These are phyloP conservation scores for Pneumocystis sp. DNA, from an alignment of 1,139 yeast genomes.

Conservation along the genomic window DNA sequence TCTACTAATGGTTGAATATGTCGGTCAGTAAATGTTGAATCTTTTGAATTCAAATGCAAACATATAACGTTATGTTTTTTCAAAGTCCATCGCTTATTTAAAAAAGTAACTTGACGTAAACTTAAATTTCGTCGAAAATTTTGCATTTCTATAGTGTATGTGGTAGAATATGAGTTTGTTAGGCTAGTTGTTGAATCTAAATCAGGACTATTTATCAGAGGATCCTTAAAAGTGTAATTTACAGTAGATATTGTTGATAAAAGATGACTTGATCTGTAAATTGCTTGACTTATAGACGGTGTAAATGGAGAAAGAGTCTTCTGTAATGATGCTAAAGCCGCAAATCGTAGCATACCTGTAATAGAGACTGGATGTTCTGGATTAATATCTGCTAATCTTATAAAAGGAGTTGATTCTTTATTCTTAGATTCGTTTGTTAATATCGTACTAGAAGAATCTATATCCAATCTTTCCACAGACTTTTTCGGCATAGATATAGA, in stretches of 20 bases:
- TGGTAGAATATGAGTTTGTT: not conserved
- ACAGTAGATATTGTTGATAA: not conserved
- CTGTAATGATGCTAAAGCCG: conserved; percentile 55
- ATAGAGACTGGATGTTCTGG: conserved; percentile 48
- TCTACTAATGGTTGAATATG: not conserved
- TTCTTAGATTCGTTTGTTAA: not conserved
- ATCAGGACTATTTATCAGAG: not conserved
- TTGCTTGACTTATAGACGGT: conserved; percentile 40
- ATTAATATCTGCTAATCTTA: conserved; percentile 29
- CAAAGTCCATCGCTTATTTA: not conserved
- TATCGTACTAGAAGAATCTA: not conserved
- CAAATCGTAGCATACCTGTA: conserved; percentile 51
- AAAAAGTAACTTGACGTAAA: not conserved
- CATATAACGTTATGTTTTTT: not conserved
- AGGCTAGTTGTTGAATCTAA: not conserved
- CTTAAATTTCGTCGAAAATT: not conserved
- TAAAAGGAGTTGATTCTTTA: not conserved
- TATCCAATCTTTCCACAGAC: not conserved
- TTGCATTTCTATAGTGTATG: not conserved
- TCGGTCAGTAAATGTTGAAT: not conserved
- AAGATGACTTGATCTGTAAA: conserved; percentile 33
- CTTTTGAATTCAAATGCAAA: not conserved
- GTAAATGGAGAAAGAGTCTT: conserved; percentile 58
- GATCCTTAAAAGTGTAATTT: not conserved
- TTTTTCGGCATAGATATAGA: conserved; percentile 33